Conservation (phyloP, 371 early-diverging fungal genomes). For the Neoconidiobolus thromboides region DNA sequence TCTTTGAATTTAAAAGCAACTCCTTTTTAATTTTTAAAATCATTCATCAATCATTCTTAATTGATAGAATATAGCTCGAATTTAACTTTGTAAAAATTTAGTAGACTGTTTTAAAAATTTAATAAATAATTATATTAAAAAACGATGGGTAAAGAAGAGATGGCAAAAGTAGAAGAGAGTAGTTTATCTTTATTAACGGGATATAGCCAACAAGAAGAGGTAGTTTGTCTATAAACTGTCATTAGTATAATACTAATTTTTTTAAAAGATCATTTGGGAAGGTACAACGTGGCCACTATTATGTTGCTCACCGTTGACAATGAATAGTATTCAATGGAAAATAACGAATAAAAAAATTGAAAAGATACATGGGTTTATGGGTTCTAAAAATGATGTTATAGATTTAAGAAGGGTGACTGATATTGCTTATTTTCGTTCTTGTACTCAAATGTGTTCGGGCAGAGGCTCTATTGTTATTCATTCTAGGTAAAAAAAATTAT, state of each 20-base stretch:
- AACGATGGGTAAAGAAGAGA: neutral
- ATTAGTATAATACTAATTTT: neutral
- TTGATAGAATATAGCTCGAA: too few species aligned
- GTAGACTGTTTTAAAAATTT: too few species aligned
- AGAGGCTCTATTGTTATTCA: constrained; percentile 4
- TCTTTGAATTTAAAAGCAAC: too few species aligned
- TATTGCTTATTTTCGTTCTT: neutral
- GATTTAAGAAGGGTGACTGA: constrained; percentile 3
- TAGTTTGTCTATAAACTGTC: neutral
- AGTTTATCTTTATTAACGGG: neutral
- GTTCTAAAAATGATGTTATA: neutral
- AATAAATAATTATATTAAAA: too few species aligned
- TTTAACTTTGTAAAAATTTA: too few species aligned
- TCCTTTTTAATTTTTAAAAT: too few species aligned
- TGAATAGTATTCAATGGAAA: neutral
- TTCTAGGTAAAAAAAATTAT: constrained; percentile 1
- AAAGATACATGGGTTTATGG: neutral
- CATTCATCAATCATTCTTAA: too few species aligned
- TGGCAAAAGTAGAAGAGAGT: neutral
- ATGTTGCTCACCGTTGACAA: neutral
- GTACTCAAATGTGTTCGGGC: neutral
- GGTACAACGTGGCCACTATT: constrained; percentile 5
- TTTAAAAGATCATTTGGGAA: neutral
- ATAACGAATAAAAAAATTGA: neutral
- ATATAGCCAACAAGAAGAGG: neutral